Evolutionary conservation across 2,329 filamentous ascomycete genomes (phyloP).

Genomic region (Trichoderma cornu-damae): DNA sequence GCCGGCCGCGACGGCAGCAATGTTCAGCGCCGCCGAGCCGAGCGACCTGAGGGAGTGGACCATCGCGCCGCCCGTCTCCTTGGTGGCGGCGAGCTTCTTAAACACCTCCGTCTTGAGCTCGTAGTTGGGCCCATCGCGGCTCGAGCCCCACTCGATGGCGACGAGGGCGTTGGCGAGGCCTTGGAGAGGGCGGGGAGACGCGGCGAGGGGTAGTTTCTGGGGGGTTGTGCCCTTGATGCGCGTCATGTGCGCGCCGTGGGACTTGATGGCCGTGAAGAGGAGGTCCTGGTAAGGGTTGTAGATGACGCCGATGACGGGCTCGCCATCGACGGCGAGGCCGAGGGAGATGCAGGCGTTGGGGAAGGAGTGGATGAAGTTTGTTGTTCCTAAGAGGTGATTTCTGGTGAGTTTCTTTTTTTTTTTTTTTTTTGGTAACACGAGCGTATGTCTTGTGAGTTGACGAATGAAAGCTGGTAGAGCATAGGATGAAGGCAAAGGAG

Average conservation of each 20-base stretch:
- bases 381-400: constrained; percentile 42
- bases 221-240: constrained; percentile 39
- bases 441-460: no score
- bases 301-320: constrained; percentile 65
- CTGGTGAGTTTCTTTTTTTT: no score
- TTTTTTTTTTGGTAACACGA: no score
- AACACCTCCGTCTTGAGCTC: constrained; percentile 65
- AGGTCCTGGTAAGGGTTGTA: constrained; percentile 72
- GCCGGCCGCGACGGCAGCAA: constrained; percentile 67
- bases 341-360: constrained; percentile 72
- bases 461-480: not conserved
- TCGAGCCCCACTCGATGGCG: constrained; percentile 68
- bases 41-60: constrained; percentile 67
- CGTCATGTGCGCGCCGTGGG: constrained; percentile 59
- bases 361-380: constrained; percentile 75
- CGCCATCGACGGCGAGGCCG: constrained; percentile 59
- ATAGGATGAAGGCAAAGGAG: not conserved
- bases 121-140: constrained; percentile 65
- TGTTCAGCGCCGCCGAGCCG: constrained; percentile 69
- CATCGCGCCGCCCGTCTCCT: constrained; percentile 65
- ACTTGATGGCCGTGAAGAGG: constrained; percentile 64
- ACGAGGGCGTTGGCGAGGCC: constrained; percentile 61
- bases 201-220: constrained; percentile 38
- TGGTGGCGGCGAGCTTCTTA: constrained; percentile 51
- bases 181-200: constrained; percentile 50